Evolutionary conservation across 1,284 basidiomycete species (phyloP).

Genomic region (Dichomitus squalens): DNA sequence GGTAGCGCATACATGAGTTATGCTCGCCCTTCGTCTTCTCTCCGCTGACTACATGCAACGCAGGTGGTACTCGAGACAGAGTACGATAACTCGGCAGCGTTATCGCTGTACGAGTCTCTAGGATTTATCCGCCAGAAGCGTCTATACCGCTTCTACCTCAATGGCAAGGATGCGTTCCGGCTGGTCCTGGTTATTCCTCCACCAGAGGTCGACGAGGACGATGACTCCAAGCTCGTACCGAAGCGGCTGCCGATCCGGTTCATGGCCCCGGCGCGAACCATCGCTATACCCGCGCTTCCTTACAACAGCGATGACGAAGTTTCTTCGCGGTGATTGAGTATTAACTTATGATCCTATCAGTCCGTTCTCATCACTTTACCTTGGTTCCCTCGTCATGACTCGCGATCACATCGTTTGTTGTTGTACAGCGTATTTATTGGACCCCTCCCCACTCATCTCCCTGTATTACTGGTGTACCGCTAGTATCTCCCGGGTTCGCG

Average conservation of each 20-base stretch:
- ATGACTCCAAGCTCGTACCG: conserved; percentile 7
- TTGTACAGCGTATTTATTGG: conserved; percentile 24
- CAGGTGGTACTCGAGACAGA: conserved; percentile 97
- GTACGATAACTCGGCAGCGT: conserved; percentile 86
- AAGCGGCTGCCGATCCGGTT: conserved; percentile 19
- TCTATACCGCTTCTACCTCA: conserved; percentile 94
- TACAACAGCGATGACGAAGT: conserved; percentile 32
- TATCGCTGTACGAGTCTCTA: conserved; percentile 88
- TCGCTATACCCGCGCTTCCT: conserved; percentile 26
- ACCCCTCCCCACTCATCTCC: conserved; percentile 8
- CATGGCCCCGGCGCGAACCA: conserved; percentile 27
- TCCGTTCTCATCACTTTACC: neutral
- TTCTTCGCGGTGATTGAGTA: conserved; percentile 25
- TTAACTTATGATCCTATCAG: neutral
- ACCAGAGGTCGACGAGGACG: conserved; percentile 21
- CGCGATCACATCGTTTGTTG: neutral
- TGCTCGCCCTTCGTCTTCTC: neutral
- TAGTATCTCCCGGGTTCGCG: conserved; percentile 9
- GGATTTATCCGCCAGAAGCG: conserved; percentile 97
- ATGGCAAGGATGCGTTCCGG: conserved; percentile 86
- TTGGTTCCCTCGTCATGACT: neutral
- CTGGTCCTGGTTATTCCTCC: conserved; percentile 65
- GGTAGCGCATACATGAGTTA: conserved; percentile 44
- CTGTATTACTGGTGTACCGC: conserved; percentile 18
- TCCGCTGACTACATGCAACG: conserved; percentile 3